Evolutionary conservation across 345 rosid species (phyloP).

Genomic region (Boechera retrofracta): DNA sequence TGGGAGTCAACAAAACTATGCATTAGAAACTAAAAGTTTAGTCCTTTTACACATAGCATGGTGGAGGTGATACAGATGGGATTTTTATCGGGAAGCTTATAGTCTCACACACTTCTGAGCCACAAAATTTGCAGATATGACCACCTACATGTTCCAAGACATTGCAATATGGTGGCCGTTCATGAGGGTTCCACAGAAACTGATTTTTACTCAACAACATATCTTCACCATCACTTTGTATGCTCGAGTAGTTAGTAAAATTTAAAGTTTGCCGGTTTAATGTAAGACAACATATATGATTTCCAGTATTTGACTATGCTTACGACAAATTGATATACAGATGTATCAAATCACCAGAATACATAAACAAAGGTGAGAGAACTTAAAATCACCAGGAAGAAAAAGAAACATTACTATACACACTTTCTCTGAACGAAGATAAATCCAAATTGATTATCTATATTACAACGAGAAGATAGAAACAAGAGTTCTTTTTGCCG

Average conservation of each 20-base stretch:
- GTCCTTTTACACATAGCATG: neutral
- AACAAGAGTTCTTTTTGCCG: constrained; percentile 11
- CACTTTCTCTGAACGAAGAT: constrained; percentile 7
- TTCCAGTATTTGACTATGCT: neutral
- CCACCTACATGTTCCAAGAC: neutral
- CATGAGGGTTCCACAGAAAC: neutral
- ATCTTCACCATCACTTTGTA: neutral
- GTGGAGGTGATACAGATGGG: neutral
- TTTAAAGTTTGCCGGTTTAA: neutral
- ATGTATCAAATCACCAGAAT: neutral
- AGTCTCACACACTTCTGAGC: neutral
- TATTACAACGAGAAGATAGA: constrained; percentile 37
- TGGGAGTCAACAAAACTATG: neutral
- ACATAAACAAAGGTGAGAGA: neutral
- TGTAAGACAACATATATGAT: neutral
- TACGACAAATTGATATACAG: neutral
- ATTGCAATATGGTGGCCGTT: neutral
- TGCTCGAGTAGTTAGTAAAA: neutral
- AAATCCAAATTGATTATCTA: constrained; percentile 16
- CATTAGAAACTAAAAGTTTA: too few species aligned
- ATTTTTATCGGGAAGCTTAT: neutral
- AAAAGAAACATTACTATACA: constrained; percentile 9
- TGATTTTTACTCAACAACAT: neutral
- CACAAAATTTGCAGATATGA: neutral
- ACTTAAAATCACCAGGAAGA: neutral